Evolutionary conservation across 257 asterid species (phyloP), one percentile per base, ranked within the genome.

Genomic region (Perilla frutescens): DNA sequence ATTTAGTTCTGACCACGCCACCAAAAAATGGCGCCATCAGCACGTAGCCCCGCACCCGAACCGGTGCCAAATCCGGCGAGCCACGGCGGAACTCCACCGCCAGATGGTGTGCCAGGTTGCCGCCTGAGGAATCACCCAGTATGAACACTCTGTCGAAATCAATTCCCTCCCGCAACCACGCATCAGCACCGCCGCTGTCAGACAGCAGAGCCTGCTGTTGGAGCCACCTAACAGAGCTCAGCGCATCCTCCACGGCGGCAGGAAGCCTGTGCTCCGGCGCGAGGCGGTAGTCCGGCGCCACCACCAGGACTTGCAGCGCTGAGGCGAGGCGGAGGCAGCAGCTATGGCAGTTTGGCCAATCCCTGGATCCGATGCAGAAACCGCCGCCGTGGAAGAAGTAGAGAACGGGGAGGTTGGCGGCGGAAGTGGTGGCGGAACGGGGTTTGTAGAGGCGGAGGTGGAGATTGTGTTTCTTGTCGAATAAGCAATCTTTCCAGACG

Each of bases 11-110:
- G 26, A 39, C 79, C 1, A 81, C 81, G 3, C 97, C 98, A 7
- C 98, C 97, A 48, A 91, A 93, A 57, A 91, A 93, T 59, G 97
- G 98, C 13, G 96, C 92, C 93, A 93, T 74, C 75, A 93, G 76
- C 55, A 91, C 91, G 64, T 88, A 89, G 0, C 98, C 98, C 54
- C 96, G 75, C 1, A 93, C 89, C 40, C 91, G 50, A 7, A 93
- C 81, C 66, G 97, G 97, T 0, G 70, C 73, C 75, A 93, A 3
- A 4, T 48, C 88, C 48, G 82, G 85, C 5, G 97, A 89, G 0
- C 90, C 90, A 4, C 80, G 80, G 0, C 93, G 75, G 51, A 93
- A 83, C 82, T 85, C 82, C 71, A 89, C 87, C 48, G 97, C 94
- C 81, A 91, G 74, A 53, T 93, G 98, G 79, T 93, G 98, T 43